A percentile compares a stretch with the other conserved stretches of the same genome.
phyloP scores from a whole-genome alignment of 2,329 filamentous ascomycete genomes.

The Aspergillus sp. region DNA sequence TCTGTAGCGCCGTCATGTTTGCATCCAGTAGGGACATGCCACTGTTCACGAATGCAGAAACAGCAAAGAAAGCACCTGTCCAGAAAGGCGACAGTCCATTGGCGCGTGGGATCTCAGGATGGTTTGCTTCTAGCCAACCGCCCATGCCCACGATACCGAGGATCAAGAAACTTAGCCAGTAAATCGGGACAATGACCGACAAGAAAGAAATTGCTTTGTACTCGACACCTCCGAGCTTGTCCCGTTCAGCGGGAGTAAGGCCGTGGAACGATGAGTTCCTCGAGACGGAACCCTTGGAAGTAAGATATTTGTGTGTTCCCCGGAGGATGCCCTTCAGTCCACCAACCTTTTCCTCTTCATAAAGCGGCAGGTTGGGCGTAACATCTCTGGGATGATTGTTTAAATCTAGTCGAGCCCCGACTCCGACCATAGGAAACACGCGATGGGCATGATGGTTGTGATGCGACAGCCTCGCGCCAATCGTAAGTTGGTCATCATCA shows the following conservation, averaged over 20 bases:
- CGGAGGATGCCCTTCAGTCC: conserved; percentile 18
- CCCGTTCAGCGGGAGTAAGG: conserved; percentile 37
- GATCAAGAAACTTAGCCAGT: conserved; percentile 42
- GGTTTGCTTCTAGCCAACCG: conserved; percentile 40
- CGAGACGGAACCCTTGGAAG: conserved; percentile 28
- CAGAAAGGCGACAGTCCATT: conserved; percentile 48
- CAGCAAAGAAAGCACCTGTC: conserved; percentile 45
- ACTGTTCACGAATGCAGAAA: conserved; percentile 50
- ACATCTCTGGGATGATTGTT: conserved; percentile 28
- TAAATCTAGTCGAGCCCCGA: conserved; percentile 29
- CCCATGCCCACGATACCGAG: conserved; percentile 43
- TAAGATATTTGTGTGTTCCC: conserved; percentile 25
- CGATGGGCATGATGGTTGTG: conserved; percentile 22
- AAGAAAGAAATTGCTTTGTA: conserved; percentile 35
- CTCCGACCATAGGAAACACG: conserved; percentile 29
- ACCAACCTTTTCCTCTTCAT: conserved; percentile 12
- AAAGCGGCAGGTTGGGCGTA: conserved; percentile 12
- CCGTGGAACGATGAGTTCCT: conserved; percentile 47
- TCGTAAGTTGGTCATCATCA: conserved; percentile 25
- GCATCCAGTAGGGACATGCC: conserved; percentile 49
- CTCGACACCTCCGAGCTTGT: conserved; percentile 38
- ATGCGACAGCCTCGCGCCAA: conserved; percentile 15
- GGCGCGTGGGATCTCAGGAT: conserved; percentile 30
- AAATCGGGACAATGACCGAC: conserved; percentile 35
- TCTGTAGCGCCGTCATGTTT: conserved; percentile 45